A percentile compares a stretch with the other conserved stretches of the same genome.
These are phyloP conservation scores for Protomyces macrosporus DNA, from an alignment of 1,139 yeast genomes.

Conservation along the genomic window DNA sequence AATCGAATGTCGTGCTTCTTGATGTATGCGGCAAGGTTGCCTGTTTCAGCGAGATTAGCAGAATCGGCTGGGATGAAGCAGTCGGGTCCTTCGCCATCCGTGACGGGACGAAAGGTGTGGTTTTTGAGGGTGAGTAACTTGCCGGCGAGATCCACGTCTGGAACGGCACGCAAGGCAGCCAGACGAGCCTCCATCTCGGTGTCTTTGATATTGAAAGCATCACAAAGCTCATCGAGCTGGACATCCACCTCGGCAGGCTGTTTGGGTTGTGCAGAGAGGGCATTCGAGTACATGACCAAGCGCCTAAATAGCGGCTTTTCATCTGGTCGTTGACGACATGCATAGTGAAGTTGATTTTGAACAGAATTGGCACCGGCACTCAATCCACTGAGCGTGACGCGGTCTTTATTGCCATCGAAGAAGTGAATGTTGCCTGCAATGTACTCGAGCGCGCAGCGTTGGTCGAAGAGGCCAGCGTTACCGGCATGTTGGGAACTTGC, in stretches of 20 bases:
- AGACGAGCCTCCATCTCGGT: slow-evolving; percentile 33
- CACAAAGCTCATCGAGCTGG: slow-evolving; percentile 41
- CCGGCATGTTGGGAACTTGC: slow-evolving; percentile 37
- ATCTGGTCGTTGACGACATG: background rate
- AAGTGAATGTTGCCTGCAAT: slow-evolving; percentile 35
- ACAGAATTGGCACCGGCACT: slow-evolving; percentile 36
- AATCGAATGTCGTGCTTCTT: slow-evolving; percentile 35
- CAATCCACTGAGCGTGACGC: slow-evolving; percentile 43
- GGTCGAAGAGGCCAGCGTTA: slow-evolving; percentile 43
- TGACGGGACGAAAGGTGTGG: slow-evolving; percentile 44
- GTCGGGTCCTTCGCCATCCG: slow-evolving; percentile 37
- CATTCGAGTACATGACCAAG: slow-evolving; percentile 40
- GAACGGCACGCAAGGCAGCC: slow-evolving; percentile 34
- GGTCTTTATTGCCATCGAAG: slow-evolving; percentile 42
- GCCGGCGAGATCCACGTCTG: slow-evolving; percentile 35
- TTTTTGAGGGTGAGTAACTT: slow-evolving; percentile 37
- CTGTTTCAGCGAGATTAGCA: slow-evolving; percentile 39
- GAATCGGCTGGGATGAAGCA: slow-evolving; percentile 37
- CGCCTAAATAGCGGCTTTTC: slow-evolving; percentile 43
- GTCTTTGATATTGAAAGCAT: slow-evolving; percentile 31
- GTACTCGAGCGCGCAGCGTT: slow-evolving; percentile 24
- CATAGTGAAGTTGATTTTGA: slow-evolving; percentile 38
- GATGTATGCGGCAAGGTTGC: slow-evolving; percentile 39
- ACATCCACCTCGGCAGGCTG: slow-evolving; percentile 38
- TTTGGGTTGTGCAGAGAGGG: slow-evolving; percentile 42